Base-by-base conservation (phyloP, 306 rosid genomes). In the Inga leiocalycina region DNA sequence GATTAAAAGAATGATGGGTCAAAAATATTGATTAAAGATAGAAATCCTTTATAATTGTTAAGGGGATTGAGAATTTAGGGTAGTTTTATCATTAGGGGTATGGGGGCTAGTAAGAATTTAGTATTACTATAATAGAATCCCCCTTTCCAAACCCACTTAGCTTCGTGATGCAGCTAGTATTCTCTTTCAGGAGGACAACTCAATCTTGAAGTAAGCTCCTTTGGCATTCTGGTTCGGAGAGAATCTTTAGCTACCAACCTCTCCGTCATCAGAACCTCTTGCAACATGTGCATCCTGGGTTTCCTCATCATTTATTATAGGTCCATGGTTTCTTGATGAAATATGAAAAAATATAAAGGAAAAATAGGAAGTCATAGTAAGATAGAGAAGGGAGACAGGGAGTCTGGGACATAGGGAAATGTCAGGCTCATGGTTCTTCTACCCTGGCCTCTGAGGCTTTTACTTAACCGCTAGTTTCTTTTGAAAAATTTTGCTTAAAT, bases 181-280 rank as follows among this genome's bases (percentile, higher is more conserved):
- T 83, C 54, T 77, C 61, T 69, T 48, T 66, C 39, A 41, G 43
- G 51, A 15, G 65, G 24, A 59, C 82, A 19, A 67, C n/a, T 76
- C 64, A 69, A 43, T 61, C 27, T 45, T 73, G 27, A 62, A 74
- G 74, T 51, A n/a, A 73, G 73, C 79, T 80, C 20, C 34, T 70
- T 57, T 46, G 51, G 72, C 48, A 41, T 13, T 71, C 12, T 61
- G 27, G 22, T 80, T 59, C 22, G 22, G 78, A 45, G 62, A 44
- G 84, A 48, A 49, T n/a, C 68, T 22, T 30, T 41, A 54, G 61
- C 56, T 13, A 10, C 44, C 34, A 54, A 71, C 3, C 22, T 71
- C 19, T 71, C 43, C 22, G 49, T 61, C 41, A 19, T 49, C 15
- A 22, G 66, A 64, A 52, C 30, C 34, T 51, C 46, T 51, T 37